Base-by-base conservation (phyloP, 2,329 filamentous ascomycete species). In the Cytospora schulzeri region DNA sequence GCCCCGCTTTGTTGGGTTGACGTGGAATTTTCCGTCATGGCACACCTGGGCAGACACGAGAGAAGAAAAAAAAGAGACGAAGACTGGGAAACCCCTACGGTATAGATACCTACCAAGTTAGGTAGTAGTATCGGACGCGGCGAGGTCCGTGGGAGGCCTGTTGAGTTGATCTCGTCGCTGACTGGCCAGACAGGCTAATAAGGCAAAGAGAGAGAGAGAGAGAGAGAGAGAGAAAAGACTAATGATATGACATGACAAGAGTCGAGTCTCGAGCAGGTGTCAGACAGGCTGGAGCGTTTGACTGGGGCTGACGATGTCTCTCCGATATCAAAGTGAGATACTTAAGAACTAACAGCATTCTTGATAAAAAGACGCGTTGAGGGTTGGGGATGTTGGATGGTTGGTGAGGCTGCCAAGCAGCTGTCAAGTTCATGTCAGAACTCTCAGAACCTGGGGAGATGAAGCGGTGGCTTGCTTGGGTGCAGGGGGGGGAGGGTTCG, bases 321-420 rank as follows among this genome's bases (percentile, higher is more conserved):
- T 5, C 35, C 11, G 35, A 38, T 33, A 33, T 33, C 29, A 4
- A 5, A 31, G 29, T 7, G 4, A 33, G 12, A 33, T 33, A 31
- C 5, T 4, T 31, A 35, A 35, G 12, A 11, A 14, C 33, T 14
- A 12, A 12, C 33, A 35, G n/a, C 45, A 45, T 33, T 17, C 14
- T 35, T 22, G 35, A 22, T 28, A 48, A 29, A 22, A 57, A 26
- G 58, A 33, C 38, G 60, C 2, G 24, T 24, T 24, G n/a, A 24
- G 5, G 22, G 2, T 24, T 4, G 12, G n/a, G 6, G 2, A 24
- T 24, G n/a, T 8, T 4, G 22, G 45, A 5, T 2, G 45, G 45
- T 35, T 14, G 52, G 60, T 51, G 60, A 56, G 41, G 52, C 52
- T 56, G 60, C 45, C 52, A 51, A 62, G 60, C 52, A 54, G 59